Percentiles rank a stretch among this genome's conserved stretches.
Evolutionary conservation across 2,329 filamentous ascomycete genomes (phyloP).

Genomic region (Sporothrix brasiliensis): DNA sequence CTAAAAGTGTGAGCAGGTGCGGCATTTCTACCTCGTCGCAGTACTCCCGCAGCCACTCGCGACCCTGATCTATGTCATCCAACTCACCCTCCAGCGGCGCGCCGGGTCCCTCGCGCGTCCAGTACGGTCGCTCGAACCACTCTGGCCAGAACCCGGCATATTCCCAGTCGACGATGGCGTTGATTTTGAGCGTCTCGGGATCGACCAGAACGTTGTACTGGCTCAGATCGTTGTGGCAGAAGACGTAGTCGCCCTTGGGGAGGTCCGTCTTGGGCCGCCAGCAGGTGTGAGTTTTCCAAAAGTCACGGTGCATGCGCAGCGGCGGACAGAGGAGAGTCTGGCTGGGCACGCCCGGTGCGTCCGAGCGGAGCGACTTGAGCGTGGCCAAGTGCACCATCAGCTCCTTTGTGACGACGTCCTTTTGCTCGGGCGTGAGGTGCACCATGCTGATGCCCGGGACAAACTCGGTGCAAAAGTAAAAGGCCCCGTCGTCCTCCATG

Average conservation of each 20-base stretch:
- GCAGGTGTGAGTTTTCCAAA: not conserved
- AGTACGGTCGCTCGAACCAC: constrained; percentile 1
- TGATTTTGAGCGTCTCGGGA: constrained; percentile 5
- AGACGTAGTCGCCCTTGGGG: not conserved
- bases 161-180: constrained; percentile 3
- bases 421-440: not conserved
- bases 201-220: not conserved
- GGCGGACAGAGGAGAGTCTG: not conserved
- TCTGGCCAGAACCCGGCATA: not conserved
- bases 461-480: not conserved
- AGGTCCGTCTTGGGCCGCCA: not conserved
- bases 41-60: not conserved
- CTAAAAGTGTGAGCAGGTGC: not conserved
- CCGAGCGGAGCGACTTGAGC: not conserved
- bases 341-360: not conserved
- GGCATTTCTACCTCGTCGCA: constrained; percentile 9
- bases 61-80: not conserved
- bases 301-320: not conserved
- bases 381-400: not conserved
- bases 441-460: not conserved
- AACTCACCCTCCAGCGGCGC: not conserved
- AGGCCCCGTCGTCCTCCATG: constrained; percentile 3
- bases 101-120: not conserved
- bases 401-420: not conserved
- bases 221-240: constrained; percentile 8